Conservation (phyloP, 2,329 filamentous ascomycete species). For the Rasamsonia emersonii region DNA sequence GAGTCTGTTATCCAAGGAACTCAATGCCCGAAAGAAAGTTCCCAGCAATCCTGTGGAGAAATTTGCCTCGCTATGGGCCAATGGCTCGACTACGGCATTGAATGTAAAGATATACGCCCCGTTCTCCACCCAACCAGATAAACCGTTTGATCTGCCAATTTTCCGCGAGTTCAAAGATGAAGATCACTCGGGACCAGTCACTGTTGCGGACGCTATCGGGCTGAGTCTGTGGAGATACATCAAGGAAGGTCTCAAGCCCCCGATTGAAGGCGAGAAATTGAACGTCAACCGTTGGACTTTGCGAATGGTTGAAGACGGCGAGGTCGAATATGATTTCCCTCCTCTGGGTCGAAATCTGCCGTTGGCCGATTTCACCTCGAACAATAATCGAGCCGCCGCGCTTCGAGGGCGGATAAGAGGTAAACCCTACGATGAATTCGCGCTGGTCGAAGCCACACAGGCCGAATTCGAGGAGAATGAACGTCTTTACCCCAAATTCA, state of each 20-base stretch:
- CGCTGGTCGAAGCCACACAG: slow-evolving; percentile 51
- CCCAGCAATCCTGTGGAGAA: slow-evolving; percentile 54
- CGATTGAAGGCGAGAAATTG: slow-evolving; percentile 42
- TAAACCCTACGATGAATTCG: slow-evolving; percentile 60
- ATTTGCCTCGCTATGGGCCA: slow-evolving; percentile 52
- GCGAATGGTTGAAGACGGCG: slow-evolving; percentile 60
- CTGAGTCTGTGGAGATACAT: slow-evolving; percentile 54
- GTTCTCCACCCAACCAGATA: slow-evolving; percentile 47
- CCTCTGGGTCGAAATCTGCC: slow-evolving; percentile 49
- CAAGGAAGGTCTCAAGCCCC: slow-evolving; percentile 49
- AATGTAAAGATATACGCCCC: slow-evolving; percentile 57
- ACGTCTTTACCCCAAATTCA: slow-evolving; percentile 45
- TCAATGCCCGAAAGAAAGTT: slow-evolving; percentile 48
- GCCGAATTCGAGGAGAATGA: slow-evolving; percentile 52
- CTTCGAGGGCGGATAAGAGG: slow-evolving; percentile 50
- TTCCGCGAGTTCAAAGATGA: slow-evolving; percentile 48
- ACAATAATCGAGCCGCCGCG: slow-evolving; percentile 52
- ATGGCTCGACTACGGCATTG: slow-evolving; percentile 51
- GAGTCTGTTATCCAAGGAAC: slow-evolving; percentile 49
- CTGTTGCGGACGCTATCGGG: slow-evolving; percentile 55
- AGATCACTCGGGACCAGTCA: slow-evolving; percentile 39
- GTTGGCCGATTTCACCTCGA: slow-evolving; percentile 57
- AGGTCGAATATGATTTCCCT: slow-evolving; percentile 59
- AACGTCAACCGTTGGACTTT: slow-evolving; percentile 57
- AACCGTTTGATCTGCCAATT: slow-evolving; percentile 51